These are phyloP conservation scores for Apiospora marii DNA, from an alignment of 2,329 filamentous ascomycete genomes.

Conservation along the genomic window DNA sequence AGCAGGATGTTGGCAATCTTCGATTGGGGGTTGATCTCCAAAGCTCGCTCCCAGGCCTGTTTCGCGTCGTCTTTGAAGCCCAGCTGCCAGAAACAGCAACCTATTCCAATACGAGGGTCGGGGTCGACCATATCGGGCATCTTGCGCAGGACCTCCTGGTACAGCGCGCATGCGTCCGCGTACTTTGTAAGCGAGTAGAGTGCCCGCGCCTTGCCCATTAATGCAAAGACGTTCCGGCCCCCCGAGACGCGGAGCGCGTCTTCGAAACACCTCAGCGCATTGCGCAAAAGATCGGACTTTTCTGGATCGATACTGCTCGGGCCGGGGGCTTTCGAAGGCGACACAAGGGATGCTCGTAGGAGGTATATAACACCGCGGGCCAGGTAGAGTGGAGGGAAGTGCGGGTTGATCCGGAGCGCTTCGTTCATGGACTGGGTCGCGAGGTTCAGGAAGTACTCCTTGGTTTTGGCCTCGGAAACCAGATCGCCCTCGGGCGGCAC, in stretches of 20 bases:
- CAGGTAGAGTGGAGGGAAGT: constrained; percentile 89
- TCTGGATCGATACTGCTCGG: constrained; percentile 74
- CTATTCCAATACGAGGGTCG: constrained; percentile 94
- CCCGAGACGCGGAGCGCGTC: constrained; percentile 87
- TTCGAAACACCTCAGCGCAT: constrained; percentile 92
- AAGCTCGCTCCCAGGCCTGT: constrained; percentile 84
- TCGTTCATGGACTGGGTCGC: constrained; percentile 95
- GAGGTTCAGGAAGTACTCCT: constrained; percentile 89
- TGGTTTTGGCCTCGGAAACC: constrained; percentile 81
- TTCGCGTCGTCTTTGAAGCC: constrained; percentile 94
- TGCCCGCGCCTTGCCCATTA: constrained; percentile 87
- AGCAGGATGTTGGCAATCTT: constrained; percentile 92
- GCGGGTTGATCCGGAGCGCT: constrained; percentile 91
- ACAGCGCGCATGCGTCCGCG: constrained; percentile 80
- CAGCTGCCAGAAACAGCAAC: constrained; percentile 96
- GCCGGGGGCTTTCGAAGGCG: constrained; percentile 72
- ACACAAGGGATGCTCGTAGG: constrained; percentile 84
- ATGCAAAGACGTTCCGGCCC: constrained; percentile 88
- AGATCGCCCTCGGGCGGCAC: constrained; percentile 68
- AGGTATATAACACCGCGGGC: constrained; percentile 90
- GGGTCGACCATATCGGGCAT: constrained; percentile 90
- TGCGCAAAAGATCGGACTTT: constrained; percentile 79
- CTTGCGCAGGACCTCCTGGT: constrained; percentile 86
- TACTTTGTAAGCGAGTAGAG: constrained; percentile 88
- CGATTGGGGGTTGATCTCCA: constrained; percentile 83